Evolutionary conservation across 345 rosid species (phyloP), one percentile per base, ranked within the genome.

Genomic region (Hevea brasiliensis): DNA sequence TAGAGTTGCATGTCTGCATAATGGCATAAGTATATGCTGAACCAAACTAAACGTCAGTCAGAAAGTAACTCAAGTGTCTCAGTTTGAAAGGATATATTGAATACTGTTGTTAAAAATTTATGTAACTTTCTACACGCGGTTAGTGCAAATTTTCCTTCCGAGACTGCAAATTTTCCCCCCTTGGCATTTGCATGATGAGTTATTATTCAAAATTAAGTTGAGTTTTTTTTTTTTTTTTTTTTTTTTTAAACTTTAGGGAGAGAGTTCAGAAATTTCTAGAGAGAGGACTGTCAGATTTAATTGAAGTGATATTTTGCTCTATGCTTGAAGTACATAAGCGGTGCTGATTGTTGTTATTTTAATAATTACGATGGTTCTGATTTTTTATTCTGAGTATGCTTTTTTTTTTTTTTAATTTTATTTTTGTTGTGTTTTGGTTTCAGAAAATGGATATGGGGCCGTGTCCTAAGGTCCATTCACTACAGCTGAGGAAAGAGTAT

Each of bases 401-500:
- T n/a, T n/a, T 32, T 32, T 32, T 32, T 2, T 32, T 32, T 4
- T 2, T 32, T 32, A 32, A n/a, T 21, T 37, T 68, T 23, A 41
- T 18, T 51, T 11, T 51, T 2, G 7, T 20, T 21, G 11, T 73
- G 8, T 79, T 69, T 27, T 77, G 60, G 29, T 73, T 63, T 61
- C 89, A 96, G 98, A 96, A 96, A 90, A 96, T 96, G 99, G 99
- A 96, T 79, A 92, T 96, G 99, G 99, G 99, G 48, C 98, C 99
- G 3, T 96, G 99, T 82, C 96, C 99, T 27, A 96, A 96, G 83
- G 97, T 93, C 71, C 99, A 96, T 82, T 96, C 99, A 41, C 82
- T 91, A 81, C 97, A 89, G 84, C 90, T 96, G 77, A 84, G 99
- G 77, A 93, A 93, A 89, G 98, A 93, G 97, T 91, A 94, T 87